Evolutionary conservation across 148 eudicot genomes (phyloP).

Genomic region (Persicaria maculosa): DNA sequence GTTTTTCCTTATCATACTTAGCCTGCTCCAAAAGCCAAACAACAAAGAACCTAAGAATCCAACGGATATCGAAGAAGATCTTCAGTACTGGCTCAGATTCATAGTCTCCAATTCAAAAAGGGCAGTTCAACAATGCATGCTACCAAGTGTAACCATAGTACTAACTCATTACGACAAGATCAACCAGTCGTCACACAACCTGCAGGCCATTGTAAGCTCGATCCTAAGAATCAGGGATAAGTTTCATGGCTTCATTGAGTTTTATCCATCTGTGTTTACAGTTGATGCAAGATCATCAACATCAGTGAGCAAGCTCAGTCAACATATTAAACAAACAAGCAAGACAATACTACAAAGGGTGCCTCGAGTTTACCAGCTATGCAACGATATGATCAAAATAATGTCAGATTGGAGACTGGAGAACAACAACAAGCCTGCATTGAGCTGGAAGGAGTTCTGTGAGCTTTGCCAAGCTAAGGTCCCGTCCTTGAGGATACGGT

Average conservation of each 20-base stretch:
- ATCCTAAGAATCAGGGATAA: slow-evolving; percentile 62
- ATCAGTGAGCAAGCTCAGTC: slow-evolving; percentile 63
- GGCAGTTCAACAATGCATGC: slow-evolving; percentile 76
- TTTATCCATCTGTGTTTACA: slow-evolving; percentile 79
- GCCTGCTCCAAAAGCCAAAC: slow-evolving; percentile 53
- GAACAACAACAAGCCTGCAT: slow-evolving; percentile 57
- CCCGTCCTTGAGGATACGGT: slow-evolving; percentile 55
- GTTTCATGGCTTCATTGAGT: slow-evolving; percentile 57
- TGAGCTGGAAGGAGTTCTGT: slow-evolving; percentile 76
- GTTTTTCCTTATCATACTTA: slow-evolving; percentile 51
- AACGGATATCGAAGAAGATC: slow-evolving; percentile 72
- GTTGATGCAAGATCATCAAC: slow-evolving; percentile 88
- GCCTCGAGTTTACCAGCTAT: slow-evolving; percentile 75
- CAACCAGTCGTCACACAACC: slow-evolving; percentile 41
- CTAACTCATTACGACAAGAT: slow-evolving; percentile 78
- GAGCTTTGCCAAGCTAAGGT: slow-evolving; percentile 74
- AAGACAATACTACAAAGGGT: slow-evolving; percentile 61
- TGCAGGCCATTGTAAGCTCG: slow-evolving; percentile 40
- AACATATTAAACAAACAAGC: slow-evolving; percentile 61
- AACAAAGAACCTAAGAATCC: slow-evolving; percentile 71
- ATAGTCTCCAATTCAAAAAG: slow-evolving; percentile 80
- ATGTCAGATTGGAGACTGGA: slow-evolving; percentile 73
- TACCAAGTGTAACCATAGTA: slow-evolving; percentile 73
- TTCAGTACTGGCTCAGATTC: slow-evolving; percentile 87
- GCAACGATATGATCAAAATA: slow-evolving; percentile 54